These are phyloP conservation scores for Psilocybe cyanescens DNA, from an alignment of 768 basidiomycete genomes.

Conservation along the genomic window DNA sequence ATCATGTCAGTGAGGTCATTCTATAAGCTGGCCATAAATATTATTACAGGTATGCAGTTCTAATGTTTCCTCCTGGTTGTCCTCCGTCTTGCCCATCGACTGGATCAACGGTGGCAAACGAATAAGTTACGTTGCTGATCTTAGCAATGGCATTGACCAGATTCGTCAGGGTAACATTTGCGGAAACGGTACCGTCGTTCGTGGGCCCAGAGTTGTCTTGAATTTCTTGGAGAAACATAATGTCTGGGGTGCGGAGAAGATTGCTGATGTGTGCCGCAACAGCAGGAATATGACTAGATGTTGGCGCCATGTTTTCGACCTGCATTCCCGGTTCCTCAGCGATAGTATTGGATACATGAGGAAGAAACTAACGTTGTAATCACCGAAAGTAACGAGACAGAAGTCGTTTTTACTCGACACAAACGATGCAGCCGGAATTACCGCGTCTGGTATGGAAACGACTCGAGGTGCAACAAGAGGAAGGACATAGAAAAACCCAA, in stretches of 20 bases:
- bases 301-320: constrained; percentile 62
- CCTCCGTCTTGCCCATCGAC: constrained; percentile 62
- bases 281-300: constrained; percentile 46
- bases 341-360: not conserved
- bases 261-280: constrained; percentile 57
- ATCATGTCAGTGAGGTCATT: not conserved
- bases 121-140: constrained; percentile 47
- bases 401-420: constrained; percentile 32
- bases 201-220: constrained; percentile 59
- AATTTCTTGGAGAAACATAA: constrained; percentile 68
- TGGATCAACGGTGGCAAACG: constrained; percentile 53
- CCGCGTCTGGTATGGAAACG: constrained; percentile 37
- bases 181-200: constrained; percentile 56
- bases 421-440: constrained; percentile 43
- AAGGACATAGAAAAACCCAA: constrained; percentile 60
- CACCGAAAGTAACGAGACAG: constrained; percentile 56
- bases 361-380: constrained; percentile 54
- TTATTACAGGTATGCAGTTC: constrained; percentile 54
- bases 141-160: constrained; percentile 52
- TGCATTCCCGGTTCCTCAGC: constrained; percentile 18
- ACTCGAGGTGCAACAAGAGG: constrained; percentile 59
- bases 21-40: not conserved
- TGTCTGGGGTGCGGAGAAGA: constrained; percentile 53
- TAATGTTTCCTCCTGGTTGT: constrained; percentile 64
- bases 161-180: constrained; percentile 54